Percentiles rank a stretch among this genome's conserved stretches.
Evolutionary conservation across 441 rosid species (phyloP).

Genomic region (Bocquillonia castaneifolia): DNA sequence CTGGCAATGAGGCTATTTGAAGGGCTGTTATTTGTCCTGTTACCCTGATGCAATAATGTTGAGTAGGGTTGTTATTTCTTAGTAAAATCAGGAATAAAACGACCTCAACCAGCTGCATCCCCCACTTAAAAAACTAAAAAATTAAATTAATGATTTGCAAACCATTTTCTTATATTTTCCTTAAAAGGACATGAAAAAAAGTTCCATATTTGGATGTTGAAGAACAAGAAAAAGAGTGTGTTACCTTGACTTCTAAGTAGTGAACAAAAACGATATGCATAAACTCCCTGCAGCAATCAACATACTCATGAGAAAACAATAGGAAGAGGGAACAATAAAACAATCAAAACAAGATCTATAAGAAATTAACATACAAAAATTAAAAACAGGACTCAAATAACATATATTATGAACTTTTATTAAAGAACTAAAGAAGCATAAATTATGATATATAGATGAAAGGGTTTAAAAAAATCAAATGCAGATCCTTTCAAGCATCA

Average conservation of each 20-base stretch:
- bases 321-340: too few species aligned
- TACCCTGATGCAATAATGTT: constrained; percentile 44
- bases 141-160: background rate
- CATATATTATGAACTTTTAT: background rate
- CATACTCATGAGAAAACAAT: background rate
- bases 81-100: background rate
- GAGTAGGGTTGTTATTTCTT: background rate
- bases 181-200: background rate
- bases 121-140: background rate
- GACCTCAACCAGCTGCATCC: background rate
- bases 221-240: constrained; percentile 16
- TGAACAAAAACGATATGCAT: constrained; percentile 95
- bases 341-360: background rate
- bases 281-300: constrained; percentile 60
- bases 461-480: background rate
- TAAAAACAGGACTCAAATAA: background rate
- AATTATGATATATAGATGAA: too few species aligned
- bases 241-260: constrained; percentile 93
- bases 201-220: background rate
- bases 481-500: background rate
- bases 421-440: background rate
- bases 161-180: background rate
- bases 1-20: constrained; percentile 41
- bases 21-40: constrained; percentile 54
- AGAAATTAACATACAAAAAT: background rate